Evolutionary conservation across 257 asterid species (phyloP).

Genomic region (Leptodermis oblonga): DNA sequence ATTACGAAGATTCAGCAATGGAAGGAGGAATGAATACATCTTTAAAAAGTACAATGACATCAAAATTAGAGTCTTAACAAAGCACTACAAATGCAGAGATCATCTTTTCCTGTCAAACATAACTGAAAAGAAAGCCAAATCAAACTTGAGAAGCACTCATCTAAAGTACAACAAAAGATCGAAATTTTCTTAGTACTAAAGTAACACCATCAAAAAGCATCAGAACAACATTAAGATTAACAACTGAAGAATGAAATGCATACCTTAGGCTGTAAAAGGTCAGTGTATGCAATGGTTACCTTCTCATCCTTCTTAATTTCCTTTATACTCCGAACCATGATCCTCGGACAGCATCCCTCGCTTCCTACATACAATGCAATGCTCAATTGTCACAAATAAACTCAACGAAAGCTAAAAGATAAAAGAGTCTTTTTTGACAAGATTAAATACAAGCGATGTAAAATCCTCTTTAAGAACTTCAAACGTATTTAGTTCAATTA

Average conservation of each 20-base stretch:
- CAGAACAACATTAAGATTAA: not conserved
- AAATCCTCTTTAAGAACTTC: not conserved
- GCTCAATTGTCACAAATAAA: not conserved
- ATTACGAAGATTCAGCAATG: no score
- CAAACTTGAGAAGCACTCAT: not conserved
- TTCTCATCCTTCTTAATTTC: conserved; percentile 52
- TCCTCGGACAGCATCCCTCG: conserved; percentile 58
- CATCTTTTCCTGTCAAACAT: not conserved
- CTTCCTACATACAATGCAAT: conserved; percentile 26
- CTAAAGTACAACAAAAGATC: not conserved
- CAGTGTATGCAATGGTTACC: conserved; percentile 70
- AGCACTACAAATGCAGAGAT: not conserved
- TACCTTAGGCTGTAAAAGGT: conserved; percentile 83
- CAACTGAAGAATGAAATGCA: not conserved
- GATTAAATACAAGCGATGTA: not conserved
- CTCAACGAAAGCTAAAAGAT: not conserved
- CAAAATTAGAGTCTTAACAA: no score
- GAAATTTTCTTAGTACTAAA: not conserved
- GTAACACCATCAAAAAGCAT: not conserved
- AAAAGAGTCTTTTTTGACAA: not conserved
- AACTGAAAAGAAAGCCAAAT: not conserved
- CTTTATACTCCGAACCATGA: conserved; percentile 60
- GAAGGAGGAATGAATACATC: not conserved
- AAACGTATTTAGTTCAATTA: not conserved
- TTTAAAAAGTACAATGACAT: no score